Conservation (phyloP, 2,329 filamentous ascomycete genomes). For the Trichoderma arundinaceum region DNA sequence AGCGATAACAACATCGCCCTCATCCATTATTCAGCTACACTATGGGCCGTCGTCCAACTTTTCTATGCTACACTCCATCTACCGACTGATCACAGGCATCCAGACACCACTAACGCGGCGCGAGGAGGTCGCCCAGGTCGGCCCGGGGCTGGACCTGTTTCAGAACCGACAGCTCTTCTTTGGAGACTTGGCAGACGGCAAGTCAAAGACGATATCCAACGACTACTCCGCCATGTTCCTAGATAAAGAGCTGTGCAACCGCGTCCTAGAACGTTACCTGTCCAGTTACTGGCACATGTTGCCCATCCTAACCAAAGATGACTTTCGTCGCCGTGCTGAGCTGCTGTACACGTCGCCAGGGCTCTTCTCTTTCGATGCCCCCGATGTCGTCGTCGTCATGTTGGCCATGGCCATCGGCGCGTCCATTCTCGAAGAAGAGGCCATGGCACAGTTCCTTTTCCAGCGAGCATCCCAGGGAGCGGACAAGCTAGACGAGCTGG, state of each 20-base stretch:
- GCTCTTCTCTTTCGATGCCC: slow-evolving; percentile 21
- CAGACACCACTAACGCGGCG: slow-evolving; percentile 20
- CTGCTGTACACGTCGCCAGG: slow-evolving; percentile 16
- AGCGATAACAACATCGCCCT: slow-evolving; percentile 20
- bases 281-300: slow-evolving; percentile 22
- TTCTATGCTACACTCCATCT: slow-evolving; percentile 26
- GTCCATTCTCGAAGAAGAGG: slow-evolving; percentile 12
- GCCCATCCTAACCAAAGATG: slow-evolving; percentile 22
- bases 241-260: slow-evolving; percentile 10
- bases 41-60: slow-evolving; percentile 26
- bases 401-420: slow-evolving; percentile 27
- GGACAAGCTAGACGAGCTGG: slow-evolving; percentile 5
- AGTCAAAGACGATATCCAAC: slow-evolving; percentile 1
- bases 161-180: slow-evolving; percentile 29
- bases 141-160: slow-evolving; percentile 18
- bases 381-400: slow-evolving; percentile 24
- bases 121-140: slow-evolving; percentile 23
- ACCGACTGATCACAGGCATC: slow-evolving; percentile 24
- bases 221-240: slow-evolving; percentile 25
- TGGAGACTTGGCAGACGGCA: slow-evolving; percentile 23
- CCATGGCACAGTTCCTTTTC: slow-evolving; percentile 2
- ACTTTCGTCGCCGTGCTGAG: slow-evolving; percentile 20
- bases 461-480: slow-evolving; percentile 24
- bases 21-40: slow-evolving; percentile 27
- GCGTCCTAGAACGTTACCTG: slow-evolving; percentile 18